A percentile compares a stretch with the other conserved stretches of the same genome.
Evolutionary conservation across 2,329 filamentous ascomycete genomes (phyloP).

Genomic region (Geosmithia flava): DNA sequence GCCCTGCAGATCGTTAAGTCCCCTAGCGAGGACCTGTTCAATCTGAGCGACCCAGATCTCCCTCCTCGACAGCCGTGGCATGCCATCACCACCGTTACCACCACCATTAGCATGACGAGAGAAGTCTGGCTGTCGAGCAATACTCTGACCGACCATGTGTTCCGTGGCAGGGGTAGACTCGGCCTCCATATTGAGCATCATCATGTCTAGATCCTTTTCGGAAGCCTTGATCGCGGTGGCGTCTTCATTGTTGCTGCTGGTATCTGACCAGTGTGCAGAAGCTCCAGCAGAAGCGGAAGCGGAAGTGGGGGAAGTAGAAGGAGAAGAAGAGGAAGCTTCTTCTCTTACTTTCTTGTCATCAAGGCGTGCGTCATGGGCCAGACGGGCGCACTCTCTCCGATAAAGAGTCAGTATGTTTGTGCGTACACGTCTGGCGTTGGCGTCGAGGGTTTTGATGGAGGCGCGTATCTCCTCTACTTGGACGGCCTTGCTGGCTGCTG

Average conservation of each 20-base stretch:
- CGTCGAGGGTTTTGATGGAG: slow-evolving; percentile 9
- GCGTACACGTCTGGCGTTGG: slow-evolving; percentile 13
- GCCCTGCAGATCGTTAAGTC: slow-evolving; percentile 5
- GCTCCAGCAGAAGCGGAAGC: not conserved
- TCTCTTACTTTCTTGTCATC: slow-evolving; percentile 2
- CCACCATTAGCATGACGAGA: not conserved
- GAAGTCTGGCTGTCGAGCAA: slow-evolving; percentile 6
- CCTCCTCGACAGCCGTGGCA: not conserved
- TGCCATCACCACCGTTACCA: not conserved
- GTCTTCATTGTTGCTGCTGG: not conserved
- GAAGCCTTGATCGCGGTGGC: not conserved
- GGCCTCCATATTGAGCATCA: slow-evolving; percentile 16
- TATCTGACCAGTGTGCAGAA: not conserved
- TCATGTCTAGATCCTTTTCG: slow-evolving; percentile 7
- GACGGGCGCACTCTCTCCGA: slow-evolving; percentile 17
- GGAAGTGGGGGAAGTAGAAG: no score
- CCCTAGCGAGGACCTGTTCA: not conserved
- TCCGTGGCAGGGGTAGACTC: not conserved
- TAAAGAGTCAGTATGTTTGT: slow-evolving; percentile 16
- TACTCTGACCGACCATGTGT: not conserved
- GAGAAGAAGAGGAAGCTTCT: no score
- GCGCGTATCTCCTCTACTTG: slow-evolving; percentile 8
- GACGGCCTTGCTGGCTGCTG: not conserved
- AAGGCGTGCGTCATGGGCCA: slow-evolving; percentile 9
- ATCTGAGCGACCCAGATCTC: slow-evolving; percentile 1